phyloP scores from a whole-genome alignment of 2,329 filamentous ascomycete genomes.

The Sphaceloma murrayae region DNA sequence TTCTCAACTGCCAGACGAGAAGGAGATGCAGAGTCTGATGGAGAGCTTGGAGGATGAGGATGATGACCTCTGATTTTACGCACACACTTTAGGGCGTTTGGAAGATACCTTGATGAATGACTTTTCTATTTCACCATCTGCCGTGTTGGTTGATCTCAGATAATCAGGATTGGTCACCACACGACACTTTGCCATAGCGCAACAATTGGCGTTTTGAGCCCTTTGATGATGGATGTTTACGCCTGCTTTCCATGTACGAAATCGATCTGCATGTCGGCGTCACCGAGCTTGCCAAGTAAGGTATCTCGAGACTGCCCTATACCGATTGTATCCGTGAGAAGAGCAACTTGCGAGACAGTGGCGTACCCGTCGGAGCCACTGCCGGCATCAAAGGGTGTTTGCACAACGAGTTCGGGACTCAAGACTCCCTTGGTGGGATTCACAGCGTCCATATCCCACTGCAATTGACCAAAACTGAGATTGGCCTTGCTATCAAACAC shows the following conservation, averaged over 20 bases:
- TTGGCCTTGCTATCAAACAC: no score
- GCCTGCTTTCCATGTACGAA: background rate
- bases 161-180: no score
- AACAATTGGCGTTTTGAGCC: no score
- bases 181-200: no score
- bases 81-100: background rate
- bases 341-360: background rate
- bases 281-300: background rate
- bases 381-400: no score
- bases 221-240: background rate
- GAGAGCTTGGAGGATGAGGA: slow-evolving; percentile 20
- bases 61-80: slow-evolving; percentile 17
- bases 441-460: background rate
- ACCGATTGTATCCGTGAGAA: slow-evolving; percentile 6
- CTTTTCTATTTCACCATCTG: background rate
- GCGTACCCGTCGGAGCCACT: background rate
- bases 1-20: slow-evolving; percentile 18
- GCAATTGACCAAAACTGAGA: no score
- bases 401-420: no score
- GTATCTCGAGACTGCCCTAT: background rate
- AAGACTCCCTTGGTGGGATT: background rate
- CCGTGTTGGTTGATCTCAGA: background rate
- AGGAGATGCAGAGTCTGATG: slow-evolving; percentile 19
- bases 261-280: background rate
- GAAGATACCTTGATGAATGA: slow-evolving; percentile 10